Base-by-base conservation (phyloP, 768 basidiomycete species). In the Boletus sensibilis region DNA sequence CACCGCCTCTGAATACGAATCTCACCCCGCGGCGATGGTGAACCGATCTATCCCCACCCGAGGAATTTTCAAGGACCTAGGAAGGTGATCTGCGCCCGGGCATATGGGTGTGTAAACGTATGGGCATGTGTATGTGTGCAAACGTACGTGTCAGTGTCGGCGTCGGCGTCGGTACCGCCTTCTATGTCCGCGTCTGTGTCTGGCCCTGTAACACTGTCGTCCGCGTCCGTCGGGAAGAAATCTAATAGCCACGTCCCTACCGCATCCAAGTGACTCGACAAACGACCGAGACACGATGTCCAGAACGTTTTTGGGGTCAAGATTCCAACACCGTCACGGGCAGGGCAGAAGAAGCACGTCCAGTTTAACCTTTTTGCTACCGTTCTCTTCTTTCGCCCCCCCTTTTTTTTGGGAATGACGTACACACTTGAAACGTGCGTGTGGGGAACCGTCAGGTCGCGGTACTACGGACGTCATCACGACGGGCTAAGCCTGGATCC, bases 281-380 rank as follows among this genome's bases (percentile, higher is more conserved):
- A 21, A 29, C 27, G 27, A 29, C 27, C 27, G 27, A 7, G 7
- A 29, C 27, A 1, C 5, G 5, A 7, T 29, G 27, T 29, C 27
- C 8, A 16, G 46, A 21, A 33, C 20, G 2, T 31, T 23, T 8
- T 20, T 5, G 13, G 21, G 41, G 37, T 13, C 37, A 31, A 3
- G 29, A 1, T 3, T 23, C 16, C 18, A n/a, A 14, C 13, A 31
- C 7, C 31, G 14, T 10, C 23, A 29, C 27, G 16, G 21, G 21
- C 29, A 18, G 21, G 39, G 11, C n/a, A 10, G 53, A 55, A 41
- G 54, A 55, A 42, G 34, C 34, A 5, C 39, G 25, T 25, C 31
- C 20, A 56, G 35, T 57, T 55, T 57, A 55, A 55, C 53, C 35
- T 55, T 55, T 55, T 55, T 35, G 23, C 54, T 33, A 35, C 16